A percentile compares a stretch with the other conserved stretches of the same genome.
Evolutionary conservation across 31 red algal species (phyloP).

Genomic region (Asparagopsis taxiformis): DNA sequence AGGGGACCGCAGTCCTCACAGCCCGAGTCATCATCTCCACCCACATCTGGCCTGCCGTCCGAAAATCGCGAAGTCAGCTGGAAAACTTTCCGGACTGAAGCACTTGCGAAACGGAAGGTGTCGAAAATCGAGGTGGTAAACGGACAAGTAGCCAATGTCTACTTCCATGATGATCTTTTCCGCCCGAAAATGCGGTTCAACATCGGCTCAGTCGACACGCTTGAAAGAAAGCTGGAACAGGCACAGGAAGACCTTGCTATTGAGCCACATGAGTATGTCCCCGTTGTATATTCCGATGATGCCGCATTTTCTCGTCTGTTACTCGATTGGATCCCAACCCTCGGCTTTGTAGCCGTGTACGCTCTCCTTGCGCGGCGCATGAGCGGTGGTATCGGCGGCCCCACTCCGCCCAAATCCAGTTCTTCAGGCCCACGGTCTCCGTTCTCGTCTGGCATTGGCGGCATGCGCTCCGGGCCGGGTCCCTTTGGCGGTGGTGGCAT

Average conservation of each 20-base stretch:
- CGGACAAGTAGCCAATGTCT: slow-evolving; percentile 55
- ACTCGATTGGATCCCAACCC: slow-evolving; percentile 76
- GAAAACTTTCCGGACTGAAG: slow-evolving; percentile 50
- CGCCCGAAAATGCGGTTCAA: slow-evolving; percentile 68
- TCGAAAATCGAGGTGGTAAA: slow-evolving; percentile 59
- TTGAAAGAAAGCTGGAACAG: slow-evolving; percentile 82
- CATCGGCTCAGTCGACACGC: slow-evolving; percentile 83
- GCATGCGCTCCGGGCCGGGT: slow-evolving; percentile 37
- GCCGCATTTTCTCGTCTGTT: slow-evolving; percentile 48
- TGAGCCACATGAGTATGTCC: slow-evolving; percentile 82
- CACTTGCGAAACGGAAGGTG: slow-evolving; percentile 32
- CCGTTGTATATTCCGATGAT: slow-evolving; percentile 77
- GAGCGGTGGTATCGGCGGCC: slow-evolving; percentile 63
- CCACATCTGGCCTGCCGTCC: slow-evolving; percentile 6
- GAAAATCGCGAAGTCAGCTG: slow-evolving; percentile 49
- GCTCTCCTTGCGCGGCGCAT: slow-evolving; percentile 65
- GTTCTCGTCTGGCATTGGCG: slow-evolving; percentile 60
- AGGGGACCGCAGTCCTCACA: slow-evolving; percentile 22
- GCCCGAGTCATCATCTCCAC: background rate
- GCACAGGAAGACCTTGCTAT: slow-evolving; percentile 84
- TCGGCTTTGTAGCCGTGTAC: slow-evolving; percentile 76
- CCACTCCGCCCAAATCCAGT: slow-evolving; percentile 10
- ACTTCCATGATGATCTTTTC: slow-evolving; percentile 50
- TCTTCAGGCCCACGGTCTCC: slow-evolving; percentile 49
- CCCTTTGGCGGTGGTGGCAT: slow-evolving; percentile 27